Conservation (phyloP, 179 eudicot species). For the Heliamphora pulchella region DNA sequence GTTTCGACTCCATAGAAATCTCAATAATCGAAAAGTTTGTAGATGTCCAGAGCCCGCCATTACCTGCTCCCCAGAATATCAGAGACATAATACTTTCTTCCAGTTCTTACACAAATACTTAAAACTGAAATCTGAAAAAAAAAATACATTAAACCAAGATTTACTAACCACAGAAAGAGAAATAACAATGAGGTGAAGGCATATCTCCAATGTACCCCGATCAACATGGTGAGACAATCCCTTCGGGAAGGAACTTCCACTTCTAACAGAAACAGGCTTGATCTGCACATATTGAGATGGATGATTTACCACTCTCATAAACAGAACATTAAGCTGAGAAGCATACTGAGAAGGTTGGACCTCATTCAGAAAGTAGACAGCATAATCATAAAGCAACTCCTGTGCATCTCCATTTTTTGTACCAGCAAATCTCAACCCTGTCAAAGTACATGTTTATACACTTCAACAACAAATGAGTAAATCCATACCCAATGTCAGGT, state of each 20-base stretch:
- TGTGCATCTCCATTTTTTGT: constrained; percentile 76
- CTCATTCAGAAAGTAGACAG: constrained; percentile 84
- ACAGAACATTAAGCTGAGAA: constrained; percentile 16
- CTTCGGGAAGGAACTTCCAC: constrained; percentile 45
- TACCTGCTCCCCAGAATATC: constrained; percentile 52
- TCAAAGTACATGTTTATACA: background rate
- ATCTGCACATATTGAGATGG: constrained; percentile 51
- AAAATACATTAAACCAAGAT: background rate
- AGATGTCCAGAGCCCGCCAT: constrained; percentile 99
- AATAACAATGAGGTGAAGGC: constrained; percentile 91
- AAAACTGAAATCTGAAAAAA: background rate
- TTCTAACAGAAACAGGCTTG: constrained; percentile 56
- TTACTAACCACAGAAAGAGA: constrained; percentile 79
- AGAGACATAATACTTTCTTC: background rate
- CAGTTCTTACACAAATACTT: background rate
- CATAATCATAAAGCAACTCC: constrained; percentile 71
- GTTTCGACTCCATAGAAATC: constrained; percentile 72
- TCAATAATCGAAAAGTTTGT: constrained; percentile 75
- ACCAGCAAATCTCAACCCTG: constrained; percentile 95
- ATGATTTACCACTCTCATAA: constrained; percentile 15
- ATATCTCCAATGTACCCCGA: constrained; percentile 82
- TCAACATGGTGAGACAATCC: constrained; percentile 82
- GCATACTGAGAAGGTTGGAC: constrained; percentile 32
- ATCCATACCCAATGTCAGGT: background rate
- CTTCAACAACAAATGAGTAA: background rate